Percentiles rank a stretch among this genome's conserved stretches.
Conservation (phyloP, 73 alveolate species). For the Paramecium sexaurelia region DNA sequence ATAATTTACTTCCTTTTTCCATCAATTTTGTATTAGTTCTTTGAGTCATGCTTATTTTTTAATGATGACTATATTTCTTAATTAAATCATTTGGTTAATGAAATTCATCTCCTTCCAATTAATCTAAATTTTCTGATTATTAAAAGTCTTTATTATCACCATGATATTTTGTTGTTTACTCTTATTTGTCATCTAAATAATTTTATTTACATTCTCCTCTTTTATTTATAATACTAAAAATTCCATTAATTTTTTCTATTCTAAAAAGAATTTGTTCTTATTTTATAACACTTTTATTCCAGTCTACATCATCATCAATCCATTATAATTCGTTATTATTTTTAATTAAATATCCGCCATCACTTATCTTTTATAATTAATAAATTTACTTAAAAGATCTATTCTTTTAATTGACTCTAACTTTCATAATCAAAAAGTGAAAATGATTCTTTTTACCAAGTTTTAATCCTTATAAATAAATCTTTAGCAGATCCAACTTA, state of each 20-base stretch:
- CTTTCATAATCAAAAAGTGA: conserved; percentile 41
- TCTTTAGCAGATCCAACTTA: background rate
- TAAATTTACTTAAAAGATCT: background rate
- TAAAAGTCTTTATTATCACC: conserved; percentile 50
- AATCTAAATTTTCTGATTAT: conserved; percentile 42
- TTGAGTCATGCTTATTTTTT: background rate
- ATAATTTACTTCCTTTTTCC: conserved; percentile 50
- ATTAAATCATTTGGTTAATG: background rate
- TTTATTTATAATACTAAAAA: background rate
- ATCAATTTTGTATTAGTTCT: conserved; percentile 50
- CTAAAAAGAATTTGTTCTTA: conserved; percentile 17
- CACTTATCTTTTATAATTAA: conserved; percentile 12
- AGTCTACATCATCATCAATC: conserved; percentile 47
- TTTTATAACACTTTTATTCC: conserved; percentile 33
- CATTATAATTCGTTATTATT: conserved; percentile 40
- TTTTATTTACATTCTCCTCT: conserved; percentile 21
- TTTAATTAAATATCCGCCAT: conserved; percentile 41
- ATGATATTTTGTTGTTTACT: conserved; percentile 21
- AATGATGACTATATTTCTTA: background rate
- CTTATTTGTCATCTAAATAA: conserved; percentile 23
- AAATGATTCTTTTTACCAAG: conserved; percentile 52
- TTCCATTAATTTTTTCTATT: background rate
- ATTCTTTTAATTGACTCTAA: conserved; percentile 31
- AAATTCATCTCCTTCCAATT: conserved; percentile 45
- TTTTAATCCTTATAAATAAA: background rate